Evolutionary conservation across 768 basidiomycete genomes (phyloP), one percentile per base, ranked within the genome.

Genomic region (Daedaleopsis nitida): DNA sequence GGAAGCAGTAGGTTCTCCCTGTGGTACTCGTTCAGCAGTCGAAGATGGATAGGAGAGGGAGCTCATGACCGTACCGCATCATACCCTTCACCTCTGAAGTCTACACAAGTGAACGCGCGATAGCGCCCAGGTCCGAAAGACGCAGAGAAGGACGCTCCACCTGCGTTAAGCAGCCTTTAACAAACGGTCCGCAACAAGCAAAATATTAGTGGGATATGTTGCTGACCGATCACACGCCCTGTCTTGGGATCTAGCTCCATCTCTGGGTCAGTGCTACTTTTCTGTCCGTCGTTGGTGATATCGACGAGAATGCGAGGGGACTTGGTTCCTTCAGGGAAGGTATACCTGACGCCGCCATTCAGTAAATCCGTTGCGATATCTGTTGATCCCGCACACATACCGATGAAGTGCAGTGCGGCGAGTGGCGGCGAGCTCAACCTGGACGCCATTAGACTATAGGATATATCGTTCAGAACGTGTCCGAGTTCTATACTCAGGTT

Each of bases 71-170:
- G 5, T 48, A 69, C 72, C 37, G 72, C 45, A 14, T 66, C 59
- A 45, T 67, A 70, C 0, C 81, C 83, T 19, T 83, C 79, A 3
- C 83, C 84, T 61, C 80, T 77, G 73, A 87, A 88, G 60, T 85
- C 83, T 0, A 84, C 82, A 63, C 86, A 88, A 0, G 82, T 82
- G 65, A 81, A 87, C 0, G 82, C 83, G 13, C 74, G 75, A 66
- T 87, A 88, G 9, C 81, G 74, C 4, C 83, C 84, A 44, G 83
- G 82, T 3, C 86, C 86, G 65, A 88, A 88, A 0, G 83, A 84
- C 11, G 81, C 80, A 11, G 80, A 77, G 63, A 85, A 87, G 23
- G 69, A 70, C 2, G 74, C 75, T 19, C 75, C 76, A 5, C 78
- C 79, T 65, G 71, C 67, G 2, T 13, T 34, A 10, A 16, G 14